phyloP scores from a whole-genome alignment of 2,329 filamentous ascomycete genomes.

The Sporothrix sp. region DNA sequence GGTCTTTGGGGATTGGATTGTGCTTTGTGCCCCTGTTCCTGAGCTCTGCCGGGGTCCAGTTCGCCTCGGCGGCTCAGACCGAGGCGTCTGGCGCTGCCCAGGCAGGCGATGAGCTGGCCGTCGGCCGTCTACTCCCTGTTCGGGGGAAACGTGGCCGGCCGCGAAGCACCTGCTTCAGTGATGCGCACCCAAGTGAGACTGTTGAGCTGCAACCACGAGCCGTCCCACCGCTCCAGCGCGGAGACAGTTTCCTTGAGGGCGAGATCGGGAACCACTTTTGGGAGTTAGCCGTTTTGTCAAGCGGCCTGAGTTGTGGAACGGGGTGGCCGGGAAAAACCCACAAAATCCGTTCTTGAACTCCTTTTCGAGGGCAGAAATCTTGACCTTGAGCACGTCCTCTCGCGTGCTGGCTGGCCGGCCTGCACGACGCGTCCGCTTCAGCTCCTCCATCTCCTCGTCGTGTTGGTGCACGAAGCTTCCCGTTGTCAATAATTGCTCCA shows the following conservation, averaged over 20 bases:
- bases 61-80: too few species aligned
- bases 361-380: slow-evolving; percentile 59
- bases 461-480: slow-evolving; percentile 55
- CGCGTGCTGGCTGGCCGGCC: slow-evolving; percentile 69
- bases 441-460: slow-evolving; percentile 56
- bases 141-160: slow-evolving; percentile 71
- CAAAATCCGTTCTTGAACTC: slow-evolving; percentile 80
- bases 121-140: slow-evolving; percentile 27
- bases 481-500: not conserved
- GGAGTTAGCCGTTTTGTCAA: slow-evolving; percentile 20
- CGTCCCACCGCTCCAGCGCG: slow-evolving; percentile 65
- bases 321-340: slow-evolving; percentile 25
- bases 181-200: slow-evolving; percentile 70
- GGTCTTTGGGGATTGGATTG: too few species aligned
- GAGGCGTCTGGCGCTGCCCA: too few species aligned
- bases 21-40: too few species aligned
- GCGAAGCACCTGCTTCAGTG: slow-evolving; percentile 51
- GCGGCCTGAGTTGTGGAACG: slow-evolving; percentile 5
- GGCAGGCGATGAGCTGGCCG: not conserved
- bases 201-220: slow-evolving; percentile 71
- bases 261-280: slow-evolving; percentile 62
- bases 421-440: slow-evolving; percentile 62
- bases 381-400: slow-evolving; percentile 68
- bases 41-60: too few species aligned
- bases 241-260: slow-evolving; percentile 54